Evolutionary conservation across 371 early-diverging fungal species (phyloP), one percentile per base, ranked within the genome.

Genomic region (Blakeslea trispora): DNA sequence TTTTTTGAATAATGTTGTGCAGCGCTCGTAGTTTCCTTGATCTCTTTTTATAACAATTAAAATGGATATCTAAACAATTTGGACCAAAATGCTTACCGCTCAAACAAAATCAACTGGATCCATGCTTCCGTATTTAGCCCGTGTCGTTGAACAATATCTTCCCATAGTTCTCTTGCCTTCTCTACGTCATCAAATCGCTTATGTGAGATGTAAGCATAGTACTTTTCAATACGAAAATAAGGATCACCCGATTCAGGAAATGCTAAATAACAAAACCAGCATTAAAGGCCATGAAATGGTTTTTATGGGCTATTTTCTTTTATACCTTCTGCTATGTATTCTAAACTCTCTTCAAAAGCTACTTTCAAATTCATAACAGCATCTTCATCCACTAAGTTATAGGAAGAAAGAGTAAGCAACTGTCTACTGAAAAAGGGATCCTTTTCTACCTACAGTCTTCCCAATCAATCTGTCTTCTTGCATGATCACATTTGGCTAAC

Each of bases 211-310:
- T 50, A 71, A 1, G 84, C 68, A 63, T 68, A 64, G 17, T 66
- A 74, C 15, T 76, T 67, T 55, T 84, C 82, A n/a, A 88, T 63
- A 0, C 85, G 74, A 47, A 71, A 71, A 47, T 75, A 80, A 3
- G 84, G 81, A 56, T 85, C 83, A 9, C 64, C 68, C 0, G 58
- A 45, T 1, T 66, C 55, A 0, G 77, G 74, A 21, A 74, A 75
- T 2, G 61, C 80, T 81, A 41, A n/a, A n/a, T n/a, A n/a, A n/a
- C n/a, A n/a, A n/a, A n/a, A n/a, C n/a, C n/a, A n/a, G n/a, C n/a
- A n/a, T n/a, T n/a, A n/a, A n/a, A n/a, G n/a, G 18, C 23, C 40
- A 57, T 8, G 39, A 41, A 57, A 7, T 43, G 45, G 14, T 17
- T 18, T 31, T 19, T 28, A n/a, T 15, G 5, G 14, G n/a, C 28